Evolutionary conservation across 768 basidiomycete species (phyloP), one percentile per base, ranked within the genome.

Genomic region (Fomitopsis pulvina): DNA sequence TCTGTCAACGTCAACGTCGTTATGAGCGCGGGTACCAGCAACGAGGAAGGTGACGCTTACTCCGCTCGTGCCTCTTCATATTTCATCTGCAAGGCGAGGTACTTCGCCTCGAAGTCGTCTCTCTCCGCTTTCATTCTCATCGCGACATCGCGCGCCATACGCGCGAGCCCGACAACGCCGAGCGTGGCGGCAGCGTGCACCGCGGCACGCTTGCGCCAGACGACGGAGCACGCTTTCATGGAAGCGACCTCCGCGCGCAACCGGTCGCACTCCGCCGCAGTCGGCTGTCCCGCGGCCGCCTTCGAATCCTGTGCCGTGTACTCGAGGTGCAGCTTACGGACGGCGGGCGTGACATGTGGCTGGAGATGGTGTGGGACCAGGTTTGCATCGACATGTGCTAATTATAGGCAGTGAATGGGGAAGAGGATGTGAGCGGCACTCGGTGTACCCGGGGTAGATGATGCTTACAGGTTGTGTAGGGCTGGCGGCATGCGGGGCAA

Each of bases 341-440:
- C 72, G 47, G 77, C 70, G 12, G 83, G 79, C 1, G 73, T 68
- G 43, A 84, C 60, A 57, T 81, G 76, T 3, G 72, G 71, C n/a
- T 77, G 77, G 29, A 84, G 72, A 53, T 82, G 74, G n/a, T 69
- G 59, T 14, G 84, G 82, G 2, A 84, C 69, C 22, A 73, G 65
- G 25, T 66, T 57, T 5, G 76, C 64, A 55, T 85, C 78, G 66
- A 66, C 59, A 57, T 71, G 55, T 58, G 78, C 84, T 68, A 50
- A 18, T 16, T 37, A n/a, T n/a, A n/a, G 9, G 9, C 32, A 34
- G n/a, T 43, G 41, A 41, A 12, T n/a, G n/a, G n/a, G 24, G 41
- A 24, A 7, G 24, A 22, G 16, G 28, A 25, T 14, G 27, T 41
- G 3, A 14, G 16, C 12, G 22, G n/a, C 18, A n/a, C 8, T 18